Evolutionary conservation across 1,284 basidiomycete species (phyloP), one percentile per base, ranked within the genome.

Genomic region (Naganishia sp.): DNA sequence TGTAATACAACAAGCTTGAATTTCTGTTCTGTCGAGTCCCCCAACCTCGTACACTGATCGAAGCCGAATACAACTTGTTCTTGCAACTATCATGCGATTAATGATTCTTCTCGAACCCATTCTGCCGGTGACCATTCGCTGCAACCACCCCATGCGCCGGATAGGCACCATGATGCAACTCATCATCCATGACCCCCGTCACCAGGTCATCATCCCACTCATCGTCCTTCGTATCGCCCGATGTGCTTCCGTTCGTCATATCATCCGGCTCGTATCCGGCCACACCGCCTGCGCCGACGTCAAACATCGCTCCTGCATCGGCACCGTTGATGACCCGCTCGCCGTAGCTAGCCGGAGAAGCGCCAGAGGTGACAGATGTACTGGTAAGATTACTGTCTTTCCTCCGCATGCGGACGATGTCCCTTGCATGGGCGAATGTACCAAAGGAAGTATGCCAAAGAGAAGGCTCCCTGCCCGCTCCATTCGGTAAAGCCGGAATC

Each of bases 121-220:
- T 39, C 36, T 39, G 36, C 13, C 13, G 3, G 36, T 39, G 36
- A 39, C 6, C 36, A 39, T 39, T 39, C 36, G 36, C 36, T 39
- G 36, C 36, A 13, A 4, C 36, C 36, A 7, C 9, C 13, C 36
- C 3, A 13, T 9, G 36, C 2, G 3, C 13, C 36, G 36, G 9
- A 39, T 39, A 39, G 36, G 45, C 45, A 46, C 45, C 9, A 25
- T 49, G 33, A n/a, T 60, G 57, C 46, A 36, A 60, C 33, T 60
- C 57, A 18, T 61, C 65, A 43, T 66, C 65, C 65, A 66, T 66
- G n/a, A 28, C 65, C 11, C 65, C 65, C 13, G 65, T 59, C 43
- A 66, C 50, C 31, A 66, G 44, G 39, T 66, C 65, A 50, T 66
- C 65, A 15, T 66, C 65, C 65, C 65, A 66, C 21, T 49, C 48